Evolutionary conservation across 208 protist genomes (phyloP), one percentile per base, ranked within the genome.

Genomic region (Crithidia acanthocephali): DNA sequence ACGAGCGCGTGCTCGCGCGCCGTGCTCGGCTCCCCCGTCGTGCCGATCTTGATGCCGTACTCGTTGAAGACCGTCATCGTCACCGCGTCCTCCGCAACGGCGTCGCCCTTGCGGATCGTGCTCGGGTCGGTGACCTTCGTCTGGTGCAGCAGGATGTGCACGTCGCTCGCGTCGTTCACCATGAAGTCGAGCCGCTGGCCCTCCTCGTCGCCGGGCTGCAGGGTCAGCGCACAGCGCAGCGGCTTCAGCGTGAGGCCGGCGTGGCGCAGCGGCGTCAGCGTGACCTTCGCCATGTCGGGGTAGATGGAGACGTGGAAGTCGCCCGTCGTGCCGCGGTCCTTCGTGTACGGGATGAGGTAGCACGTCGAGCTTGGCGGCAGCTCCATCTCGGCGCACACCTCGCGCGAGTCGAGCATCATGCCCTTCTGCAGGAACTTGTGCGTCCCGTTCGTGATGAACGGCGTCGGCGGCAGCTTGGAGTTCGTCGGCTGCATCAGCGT

Each of bases 321-420:
- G 45, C 85, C 87, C 40, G 76, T 57, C 53, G 80, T 85, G 59
- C 85, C 85, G 64, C 85, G 85, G 59, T 88, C 80, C 75, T 92
- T 84, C 37, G 90, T 93, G 75, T 91, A 95, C 37, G 90, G 90
- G 23, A 95, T 79, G 20, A 95, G 81, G 72, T 93, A 95, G 72
- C 85, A 91, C 2, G 81, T 90, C 15, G 83, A 85, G 65, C 72
- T 91, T 16, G 90, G 81, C 47, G 90, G 90, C 56, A 93, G 66
- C 66, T 92, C 81, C 83, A 93, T 86, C 73, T 91, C 79, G 20
- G 82, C 72, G 53, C 87, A 95, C 50, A 95, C 84, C 64, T 91
- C 83, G 48, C 87, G 77, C n/a, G 87, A 80, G 67, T 95, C 85
- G 28, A 93, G 76, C 83, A 92, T 83, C 80, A 95, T 85, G 27